Percentiles rank a stretch among this genome's conserved stretches.
phyloP scores from a whole-genome alignment of 805 yeast species.

The Yamadazyma insecticola region DNA sequence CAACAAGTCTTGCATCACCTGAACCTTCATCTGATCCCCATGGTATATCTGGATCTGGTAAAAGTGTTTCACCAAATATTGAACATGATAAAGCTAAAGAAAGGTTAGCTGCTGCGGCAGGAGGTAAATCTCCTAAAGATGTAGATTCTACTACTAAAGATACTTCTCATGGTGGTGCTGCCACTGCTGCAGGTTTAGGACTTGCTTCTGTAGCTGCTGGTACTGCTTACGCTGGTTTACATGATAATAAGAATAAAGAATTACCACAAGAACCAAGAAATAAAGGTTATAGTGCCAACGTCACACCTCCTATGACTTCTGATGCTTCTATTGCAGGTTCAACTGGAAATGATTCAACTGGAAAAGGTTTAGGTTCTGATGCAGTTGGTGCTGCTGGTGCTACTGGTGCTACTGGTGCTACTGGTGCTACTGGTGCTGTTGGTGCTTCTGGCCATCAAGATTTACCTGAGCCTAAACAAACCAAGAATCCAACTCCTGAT shows the following conservation, averaged over 20 bases:
- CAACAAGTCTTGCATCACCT: background rate
- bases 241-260: slow-evolving; percentile 1
- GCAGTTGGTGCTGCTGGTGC: slow-evolving; percentile 3
- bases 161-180: slow-evolving; percentile 19
- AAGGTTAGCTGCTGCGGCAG: slow-evolving; percentile 2
- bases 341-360: slow-evolving; percentile 45
- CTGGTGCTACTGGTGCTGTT: slow-evolving; percentile 75
- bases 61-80: background rate
- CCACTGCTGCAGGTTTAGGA: slow-evolving; percentile 12
- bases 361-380: slow-evolving; percentile 21
- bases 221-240: slow-evolving; percentile 7
- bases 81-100: slow-evolving; percentile 2
- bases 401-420: slow-evolving; percentile 35
- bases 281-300: slow-evolving; percentile 6
- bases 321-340: slow-evolving; percentile 3
- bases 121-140: no score
- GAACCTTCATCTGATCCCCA: slow-evolving; percentile 1
- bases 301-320: slow-evolving; percentile 6
- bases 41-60: slow-evolving; percentile 1
- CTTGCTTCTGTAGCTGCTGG: slow-evolving; percentile 6
- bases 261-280: slow-evolving; percentile 1
- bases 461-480: background rate
- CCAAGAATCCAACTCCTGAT: slow-evolving; percentile 13
- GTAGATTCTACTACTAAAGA: background rate
- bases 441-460: background rate